Base-by-base conservation (phyloP, 306 rosid species). In the Cicer arietinum region DNA sequence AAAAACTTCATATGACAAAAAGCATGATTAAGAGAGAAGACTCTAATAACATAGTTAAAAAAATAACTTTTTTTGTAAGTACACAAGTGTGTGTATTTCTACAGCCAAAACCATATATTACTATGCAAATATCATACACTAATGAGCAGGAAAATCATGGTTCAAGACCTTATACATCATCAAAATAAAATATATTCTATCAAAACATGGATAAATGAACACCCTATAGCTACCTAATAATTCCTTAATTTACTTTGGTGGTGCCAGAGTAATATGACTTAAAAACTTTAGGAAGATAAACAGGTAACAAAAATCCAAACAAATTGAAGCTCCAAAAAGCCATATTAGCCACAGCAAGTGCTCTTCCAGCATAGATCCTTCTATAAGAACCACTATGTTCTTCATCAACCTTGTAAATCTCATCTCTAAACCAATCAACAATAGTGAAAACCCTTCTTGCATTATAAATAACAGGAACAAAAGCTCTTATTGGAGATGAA, bases 311-410 rank as follows among this genome's bases (percentile, higher is more conserved):
- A 80, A 95, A 92, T 3, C 97, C 98, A 82, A 95, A 92, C 35
- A 95, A 87, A 84, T 95, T 95, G 81, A 85, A 95, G 82, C 90
- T 77, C 99, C 99, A 94, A 39, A 94, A 89, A 0, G 78, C 91
- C 98, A 95, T 85, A 7, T 92, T 95, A 8, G 89, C 97, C 14
- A 92, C 79, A 1, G 97, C 97, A 73, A 95, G 98, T 10, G 39
- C 90, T 79, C 90, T 86, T 14, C 98, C 99, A 8, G 82, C 73
- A 18, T 71, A 56, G 7, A 83, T 41, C 74, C 96, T 85, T 78
- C 73, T 77, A 8, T 51, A 77, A 63, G 91, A 89, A 6, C 93
- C 95, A 51, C 86, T 78, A 0, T 54, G 84, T 41, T 71, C 83
- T 63, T 40, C 85, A 5, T 75, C 58, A 22, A 40, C 76, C 69